Percentiles rank a stretch among this genome's conserved stretches.
Evolutionary conservation across 306 rosid genomes (phyloP).

Genomic region (Astragalus glycyphyllos): DNA sequence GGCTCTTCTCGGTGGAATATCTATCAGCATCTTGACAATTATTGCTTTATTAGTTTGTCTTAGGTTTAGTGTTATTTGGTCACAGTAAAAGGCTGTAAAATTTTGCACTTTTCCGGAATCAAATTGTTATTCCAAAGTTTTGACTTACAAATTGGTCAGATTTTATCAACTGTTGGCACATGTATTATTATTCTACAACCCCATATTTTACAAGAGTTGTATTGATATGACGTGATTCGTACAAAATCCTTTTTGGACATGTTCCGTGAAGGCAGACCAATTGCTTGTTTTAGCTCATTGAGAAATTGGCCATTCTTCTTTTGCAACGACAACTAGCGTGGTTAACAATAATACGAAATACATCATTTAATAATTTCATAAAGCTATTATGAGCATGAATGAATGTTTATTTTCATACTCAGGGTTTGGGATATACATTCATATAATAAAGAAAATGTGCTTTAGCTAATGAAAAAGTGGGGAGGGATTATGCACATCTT

Average conservation of each 20-base stretch:
- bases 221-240: constrained; percentile 25
- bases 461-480: constrained; percentile 33
- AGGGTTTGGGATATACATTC: constrained; percentile 47
- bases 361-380: constrained; percentile 1
- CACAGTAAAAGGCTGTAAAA: constrained; percentile 42
- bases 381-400: constrained; percentile 36
- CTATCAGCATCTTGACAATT: constrained; percentile 72
- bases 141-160: constrained; percentile 31
- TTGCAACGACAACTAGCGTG: not conserved
- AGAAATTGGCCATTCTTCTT: not conserved
- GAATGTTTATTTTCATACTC: constrained; percentile 42
- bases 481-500: constrained; percentile 43
- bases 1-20: constrained; percentile 83
- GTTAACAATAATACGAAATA: constrained; percentile 24
- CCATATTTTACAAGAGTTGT: constrained; percentile 28
- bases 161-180: not conserved
- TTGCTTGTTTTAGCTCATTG: not conserved
- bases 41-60: constrained; percentile 58
- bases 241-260: not conserved
- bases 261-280: not conserved
- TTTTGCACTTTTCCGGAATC: not conserved
- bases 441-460: constrained; percentile 38
- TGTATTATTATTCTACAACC: not conserved
- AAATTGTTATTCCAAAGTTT: constrained; percentile 38
- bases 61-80: constrained; percentile 51